Evolutionary conservation across 257 asterid genomes (phyloP).

Genomic region (Nicotiana otophora): DNA sequence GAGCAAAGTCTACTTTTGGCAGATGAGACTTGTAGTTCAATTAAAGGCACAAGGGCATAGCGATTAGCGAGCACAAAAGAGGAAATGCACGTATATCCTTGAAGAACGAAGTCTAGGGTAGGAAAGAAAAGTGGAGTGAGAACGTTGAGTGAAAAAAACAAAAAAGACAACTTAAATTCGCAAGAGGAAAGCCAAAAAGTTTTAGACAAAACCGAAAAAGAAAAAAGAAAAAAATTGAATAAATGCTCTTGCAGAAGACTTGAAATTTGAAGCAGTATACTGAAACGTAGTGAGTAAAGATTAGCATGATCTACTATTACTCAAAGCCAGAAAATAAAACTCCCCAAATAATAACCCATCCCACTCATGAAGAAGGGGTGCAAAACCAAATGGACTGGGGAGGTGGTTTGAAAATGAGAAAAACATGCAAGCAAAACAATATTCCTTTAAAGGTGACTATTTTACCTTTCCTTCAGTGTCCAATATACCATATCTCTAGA

Average conservation of each 20-base stretch:
- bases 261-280: background rate
- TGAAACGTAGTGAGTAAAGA: background rate
- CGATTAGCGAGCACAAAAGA: background rate
- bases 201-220: background rate
- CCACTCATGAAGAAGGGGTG: background rate
- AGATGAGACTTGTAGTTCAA: background rate
- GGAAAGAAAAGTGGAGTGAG: background rate
- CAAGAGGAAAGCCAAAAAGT: background rate
- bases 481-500: background rate
- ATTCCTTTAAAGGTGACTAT: background rate
- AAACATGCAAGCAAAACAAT: conserved; percentile 14
- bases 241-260: background rate
- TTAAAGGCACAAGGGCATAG: background rate
- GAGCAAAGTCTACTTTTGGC: background rate
- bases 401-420: conserved; percentile 28
- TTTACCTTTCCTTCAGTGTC: background rate
- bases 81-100: background rate
- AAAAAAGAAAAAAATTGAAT: background rate
- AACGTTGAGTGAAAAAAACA: background rate
- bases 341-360: background rate
- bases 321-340: background rate
- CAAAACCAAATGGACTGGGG: conserved; percentile 14
- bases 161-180: background rate
- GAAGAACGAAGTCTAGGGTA: background rate
- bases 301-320: background rate